Evolutionary conservation across 2,329 filamentous ascomycete genomes (phyloP).

Genomic region (Rutstroemia sp.): DNA sequence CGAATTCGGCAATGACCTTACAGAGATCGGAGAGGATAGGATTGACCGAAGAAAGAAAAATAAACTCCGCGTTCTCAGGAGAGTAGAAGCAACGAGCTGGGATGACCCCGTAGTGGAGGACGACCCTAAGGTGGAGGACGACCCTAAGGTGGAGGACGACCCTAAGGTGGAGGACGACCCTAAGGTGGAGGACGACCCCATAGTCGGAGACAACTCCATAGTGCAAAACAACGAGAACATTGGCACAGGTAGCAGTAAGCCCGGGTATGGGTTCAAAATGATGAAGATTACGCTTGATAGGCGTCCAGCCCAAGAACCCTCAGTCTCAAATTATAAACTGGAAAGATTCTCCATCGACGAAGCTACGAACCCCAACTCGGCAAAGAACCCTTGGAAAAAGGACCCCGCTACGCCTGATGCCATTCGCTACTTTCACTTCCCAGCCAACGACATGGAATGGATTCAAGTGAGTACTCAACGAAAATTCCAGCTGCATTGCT

Average conservation of each 20-base stretch:
- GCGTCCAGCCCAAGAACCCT: background rate
- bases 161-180: too few relatives aligned
- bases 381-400: background rate
- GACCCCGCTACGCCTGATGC: background rate
- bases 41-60: too few relatives aligned
- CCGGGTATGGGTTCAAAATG: constrained; percentile 7
- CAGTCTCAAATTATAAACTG: background rate
- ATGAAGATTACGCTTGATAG: constrained; percentile 4
- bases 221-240: background rate
- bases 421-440: constrained; percentile 19
- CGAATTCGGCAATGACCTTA: background rate
- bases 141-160: too few relatives aligned
- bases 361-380: background rate
- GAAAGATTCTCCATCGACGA: background rate
- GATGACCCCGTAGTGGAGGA: background rate
- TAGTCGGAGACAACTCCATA: background rate
- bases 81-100: background rate
- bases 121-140: too few relatives aligned
- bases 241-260: background rate
- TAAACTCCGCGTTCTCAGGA: background rate
- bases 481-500: too few relatives aligned
- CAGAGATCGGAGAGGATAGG: background rate
- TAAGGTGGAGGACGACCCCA: too few relatives aligned
- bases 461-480: constrained; percentile 12
- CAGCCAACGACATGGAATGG: constrained; percentile 20